Conservation (phyloP, 345 rosid genomes). For the Hibiscus syriacus region DNA sequence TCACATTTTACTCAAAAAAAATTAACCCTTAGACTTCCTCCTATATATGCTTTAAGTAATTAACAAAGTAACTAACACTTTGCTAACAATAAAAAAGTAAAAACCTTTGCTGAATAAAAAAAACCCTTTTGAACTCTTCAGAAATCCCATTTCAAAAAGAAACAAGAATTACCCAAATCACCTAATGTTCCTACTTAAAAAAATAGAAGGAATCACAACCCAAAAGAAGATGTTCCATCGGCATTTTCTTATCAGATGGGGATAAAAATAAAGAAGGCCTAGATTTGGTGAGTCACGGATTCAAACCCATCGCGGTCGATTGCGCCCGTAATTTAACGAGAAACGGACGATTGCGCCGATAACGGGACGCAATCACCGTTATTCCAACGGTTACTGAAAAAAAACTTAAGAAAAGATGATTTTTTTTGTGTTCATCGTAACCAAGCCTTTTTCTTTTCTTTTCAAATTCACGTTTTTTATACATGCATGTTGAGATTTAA, state of each 20-base stretch:
- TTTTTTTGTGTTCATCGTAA: too few species aligned
- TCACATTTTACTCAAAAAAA: too few species aligned
- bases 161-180: not conserved
- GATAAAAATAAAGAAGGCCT: not conserved
- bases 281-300: conserved; percentile 26
- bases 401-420: too few species aligned
- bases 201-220: not conserved
- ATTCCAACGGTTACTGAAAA: too few species aligned
- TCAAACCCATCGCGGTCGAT: too few species aligned
- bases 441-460: too few species aligned
- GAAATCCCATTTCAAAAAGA: not conserved
- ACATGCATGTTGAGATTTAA: too few species aligned
- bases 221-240: not conserved
- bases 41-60: not conserved
- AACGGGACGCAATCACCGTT: too few species aligned
- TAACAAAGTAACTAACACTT: not conserved
- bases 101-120: not conserved
- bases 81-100: not conserved
- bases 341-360: conserved; percentile 45
- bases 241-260: not conserved
- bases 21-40: too few species aligned
- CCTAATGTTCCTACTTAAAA: not conserved
- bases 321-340: too few species aligned
- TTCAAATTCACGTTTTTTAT: too few species aligned
- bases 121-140: not conserved